Conservation (phyloP, 2,329 filamentous ascomycete species). For the Trichoderma brevicompactum region DNA sequence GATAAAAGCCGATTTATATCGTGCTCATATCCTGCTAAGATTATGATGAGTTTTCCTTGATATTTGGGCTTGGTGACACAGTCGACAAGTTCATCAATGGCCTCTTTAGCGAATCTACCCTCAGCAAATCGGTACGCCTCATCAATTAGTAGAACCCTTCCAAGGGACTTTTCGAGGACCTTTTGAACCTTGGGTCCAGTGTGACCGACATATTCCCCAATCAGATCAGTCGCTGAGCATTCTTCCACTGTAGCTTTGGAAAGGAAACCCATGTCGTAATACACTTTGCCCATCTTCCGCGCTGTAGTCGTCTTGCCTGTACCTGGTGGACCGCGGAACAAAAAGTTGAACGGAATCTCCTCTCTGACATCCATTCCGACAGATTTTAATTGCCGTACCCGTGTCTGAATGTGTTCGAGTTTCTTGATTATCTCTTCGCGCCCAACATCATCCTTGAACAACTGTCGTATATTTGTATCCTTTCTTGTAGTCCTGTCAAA, state of each 20-base stretch:
- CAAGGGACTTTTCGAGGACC: conserved; percentile 64
- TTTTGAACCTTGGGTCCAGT: conserved; percentile 67
- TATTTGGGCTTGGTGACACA: conserved; percentile 60
- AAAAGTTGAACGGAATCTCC: conserved; percentile 67
- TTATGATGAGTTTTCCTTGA: conserved; percentile 64
- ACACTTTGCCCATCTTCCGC: conserved; percentile 74
- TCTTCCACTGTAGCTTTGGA: conserved; percentile 63
- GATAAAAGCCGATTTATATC: conserved; percentile 68
- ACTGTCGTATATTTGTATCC: conserved; percentile 50
- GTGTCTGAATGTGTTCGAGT: conserved; percentile 60
- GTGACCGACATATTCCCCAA: conserved; percentile 71
- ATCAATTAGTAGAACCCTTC: conserved; percentile 71
- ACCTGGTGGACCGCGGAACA: conserved; percentile 68
- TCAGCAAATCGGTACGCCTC: conserved; percentile 69
- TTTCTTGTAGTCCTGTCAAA: conserved; percentile 51
- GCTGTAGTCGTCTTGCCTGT: conserved; percentile 77
- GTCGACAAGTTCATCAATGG: conserved; percentile 59
- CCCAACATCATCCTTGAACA: conserved; percentile 65
- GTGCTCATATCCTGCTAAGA: conserved; percentile 69
- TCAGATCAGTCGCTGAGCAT: conserved; percentile 68
- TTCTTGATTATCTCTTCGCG: conserved; percentile 58
- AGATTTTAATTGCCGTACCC: conserved; percentile 38
- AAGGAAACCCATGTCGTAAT: conserved; percentile 74
- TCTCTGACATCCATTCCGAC: conserved; percentile 38
- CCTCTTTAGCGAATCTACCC: conserved; percentile 61